Evolutionary conservation across 2,329 filamentous ascomycete genomes (phyloP).

Genomic region (Fusarium sp.): DNA sequence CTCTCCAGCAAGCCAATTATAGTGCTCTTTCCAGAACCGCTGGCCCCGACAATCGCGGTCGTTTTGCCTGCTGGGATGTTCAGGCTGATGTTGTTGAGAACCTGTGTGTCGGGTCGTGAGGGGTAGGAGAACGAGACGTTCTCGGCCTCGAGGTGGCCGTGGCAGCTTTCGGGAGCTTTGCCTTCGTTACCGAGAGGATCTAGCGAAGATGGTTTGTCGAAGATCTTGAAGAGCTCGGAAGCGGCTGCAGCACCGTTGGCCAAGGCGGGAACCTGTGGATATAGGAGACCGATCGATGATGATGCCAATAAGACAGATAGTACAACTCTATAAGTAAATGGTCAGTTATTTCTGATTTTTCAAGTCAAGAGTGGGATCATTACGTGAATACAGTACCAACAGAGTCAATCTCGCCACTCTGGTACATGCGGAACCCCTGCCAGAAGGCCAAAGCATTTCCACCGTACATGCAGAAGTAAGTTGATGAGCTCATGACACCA

Average conservation of each 20-base stretch:
- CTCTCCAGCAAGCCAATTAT: constrained; percentile 74
- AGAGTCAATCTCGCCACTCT: constrained; percentile 50
- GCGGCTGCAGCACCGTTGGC: constrained; percentile 31
- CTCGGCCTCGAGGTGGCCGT: constrained; percentile 61
- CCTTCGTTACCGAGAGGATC: constrained; percentile 22
- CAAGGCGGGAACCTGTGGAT: constrained; percentile 28
- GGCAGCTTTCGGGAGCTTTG: constrained; percentile 15
- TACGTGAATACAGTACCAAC: constrained; percentile 55
- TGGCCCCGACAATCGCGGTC: constrained; percentile 77
- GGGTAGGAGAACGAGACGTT: constrained; percentile 76
- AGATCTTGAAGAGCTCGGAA: constrained; percentile 24
- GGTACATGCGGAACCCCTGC: constrained; percentile 55
- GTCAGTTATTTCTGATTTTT: neutral
- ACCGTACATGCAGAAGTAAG: constrained; percentile 55
- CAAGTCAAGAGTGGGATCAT: neutral
- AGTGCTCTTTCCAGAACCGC: constrained; percentile 76
- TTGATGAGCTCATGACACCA: constrained; percentile 51
- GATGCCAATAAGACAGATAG: constrained; percentile 32
- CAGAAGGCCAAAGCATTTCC: constrained; percentile 58
- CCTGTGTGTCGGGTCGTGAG: constrained; percentile 65
- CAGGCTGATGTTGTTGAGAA: constrained; percentile 66
- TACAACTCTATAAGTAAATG: neutral
- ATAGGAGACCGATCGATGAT: constrained; percentile 11
- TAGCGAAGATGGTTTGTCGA: constrained; percentile 26
- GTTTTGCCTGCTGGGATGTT: constrained; percentile 68